phyloP scores from a whole-genome alignment of 345 rosid species.

The Hibiscus mutabilis region DNA sequence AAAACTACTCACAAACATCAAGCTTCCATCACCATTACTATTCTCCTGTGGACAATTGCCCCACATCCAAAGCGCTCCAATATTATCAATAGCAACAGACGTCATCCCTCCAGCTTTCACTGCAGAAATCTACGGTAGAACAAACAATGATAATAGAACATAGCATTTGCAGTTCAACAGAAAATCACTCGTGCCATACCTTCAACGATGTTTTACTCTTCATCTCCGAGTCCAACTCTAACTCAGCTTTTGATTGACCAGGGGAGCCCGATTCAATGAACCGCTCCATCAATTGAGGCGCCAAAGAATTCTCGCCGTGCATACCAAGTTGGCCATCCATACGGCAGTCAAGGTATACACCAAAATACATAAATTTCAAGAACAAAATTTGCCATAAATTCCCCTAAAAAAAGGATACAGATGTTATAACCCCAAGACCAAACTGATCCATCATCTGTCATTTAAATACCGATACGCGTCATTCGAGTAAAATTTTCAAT shows the following conservation, averaged over 20 bases:
- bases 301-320: constrained; percentile 40
- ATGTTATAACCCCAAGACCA: no score
- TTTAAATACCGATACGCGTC: no score
- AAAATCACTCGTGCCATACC: constrained; percentile 29
- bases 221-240: constrained; percentile 27
- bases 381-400: not conserved
- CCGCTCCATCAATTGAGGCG: constrained; percentile 41
- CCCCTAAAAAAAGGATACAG: not conserved
- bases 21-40: constrained; percentile 24
- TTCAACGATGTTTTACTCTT: constrained; percentile 30
- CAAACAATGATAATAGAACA: constrained; percentile 5
- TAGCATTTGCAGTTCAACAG: not conserved
- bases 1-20: constrained; percentile 43
- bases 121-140: constrained; percentile 40
- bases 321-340: constrained; percentile 88
- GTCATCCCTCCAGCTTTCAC: constrained; percentile 84
- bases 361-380: not conserved
- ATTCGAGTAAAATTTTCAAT: no score
- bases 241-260: constrained; percentile 24
- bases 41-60: constrained; percentile 64
- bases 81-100: constrained; percentile 81
- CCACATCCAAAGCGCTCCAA: constrained; percentile 84
- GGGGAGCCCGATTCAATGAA: constrained; percentile 30
- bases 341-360: constrained; percentile 44
- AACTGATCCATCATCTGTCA: no score